Evolutionary conservation across 2,329 filamentous ascomycete genomes (phyloP), one percentile per base, ranked within the genome.

Genomic region (Fusarium sp.): DNA sequence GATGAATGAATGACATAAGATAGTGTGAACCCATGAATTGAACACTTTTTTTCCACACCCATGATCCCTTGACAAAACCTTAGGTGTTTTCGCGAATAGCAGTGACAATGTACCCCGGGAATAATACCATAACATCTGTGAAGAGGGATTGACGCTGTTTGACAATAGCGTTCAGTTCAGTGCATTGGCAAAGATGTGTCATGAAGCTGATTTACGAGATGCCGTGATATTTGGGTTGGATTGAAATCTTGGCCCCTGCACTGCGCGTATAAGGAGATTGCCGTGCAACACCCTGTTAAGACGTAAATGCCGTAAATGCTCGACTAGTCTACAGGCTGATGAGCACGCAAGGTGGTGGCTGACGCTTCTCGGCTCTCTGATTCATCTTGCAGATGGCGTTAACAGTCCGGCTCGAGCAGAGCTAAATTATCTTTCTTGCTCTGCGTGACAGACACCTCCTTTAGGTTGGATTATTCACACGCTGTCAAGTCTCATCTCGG

Each of bases 401-500:
- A 23, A 4, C 23, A 23, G 23, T 23, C 23, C 23, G 23, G 23
- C 23, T 50, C 13, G 28, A 48, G 27, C 11, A 36, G 30, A 16
- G 34, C 34, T 9, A 23, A 7, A 50, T 16, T 13, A 34, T 36
- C 16, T 37, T 18, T 23, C 34, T 51, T 51, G 15, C 37, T 15
- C 12, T 39, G 27, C 34, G 27, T 12, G 28, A n/a, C n/a, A 8
- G n/a, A 51, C n/a, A 31, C 43, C 54, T 60, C 34, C 37, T 18
- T 37, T 8, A 30, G 30, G 52, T 55, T 68, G 65, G 52, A 51
- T 27, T 34, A 51, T 51, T 51, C 48, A n/a, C 34, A 34, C 18
- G 27, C 31, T 27, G 48, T 15, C 48, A 50, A 16, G 63, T 60
- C 40, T 47, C 54, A 61, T 68, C 70, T 70, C 55, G 51, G 63